Percentiles rank a stretch among this genome's conserved stretches.
Evolutionary conservation across 2,329 filamentous ascomycete genomes (phyloP).

Genomic region (Aspergillus viridinutans): DNA sequence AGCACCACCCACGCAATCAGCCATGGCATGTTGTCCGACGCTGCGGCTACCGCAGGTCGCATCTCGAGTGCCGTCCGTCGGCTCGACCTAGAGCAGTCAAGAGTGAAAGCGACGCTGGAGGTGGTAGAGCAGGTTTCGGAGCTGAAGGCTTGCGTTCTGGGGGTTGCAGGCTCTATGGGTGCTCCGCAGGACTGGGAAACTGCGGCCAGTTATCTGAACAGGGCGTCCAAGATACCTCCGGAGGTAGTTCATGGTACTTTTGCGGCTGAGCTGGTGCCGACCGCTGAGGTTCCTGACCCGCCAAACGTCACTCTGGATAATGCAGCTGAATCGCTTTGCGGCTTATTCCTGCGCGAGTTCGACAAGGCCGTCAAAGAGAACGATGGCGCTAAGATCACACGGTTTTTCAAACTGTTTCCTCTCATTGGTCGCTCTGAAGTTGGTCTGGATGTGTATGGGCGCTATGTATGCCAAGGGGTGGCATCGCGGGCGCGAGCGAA

Average conservation of each 20-base stretch:
- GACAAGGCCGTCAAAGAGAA: constrained; percentile 82
- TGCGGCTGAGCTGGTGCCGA: constrained; percentile 88
- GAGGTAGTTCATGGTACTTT: constrained; percentile 80
- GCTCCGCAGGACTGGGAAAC: constrained; percentile 98
- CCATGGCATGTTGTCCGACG: constrained; percentile 84
- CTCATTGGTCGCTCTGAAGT: constrained; percentile 85
- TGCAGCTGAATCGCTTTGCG: constrained; percentile 84
- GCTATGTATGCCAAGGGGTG: constrained; percentile 94
- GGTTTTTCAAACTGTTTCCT: constrained; percentile 98
- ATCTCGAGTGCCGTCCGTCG: constrained; percentile 83
- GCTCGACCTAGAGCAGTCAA: constrained; percentile 84
- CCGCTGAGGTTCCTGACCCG: constrained; percentile 88
- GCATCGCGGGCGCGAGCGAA: constrained; percentile 76
- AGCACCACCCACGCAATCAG: constrained; percentile 78
- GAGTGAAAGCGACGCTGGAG: constrained; percentile 82
- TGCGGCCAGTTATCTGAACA: constrained; percentile 80
- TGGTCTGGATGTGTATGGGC: constrained; percentile 89
- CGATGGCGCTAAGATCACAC: constrained; percentile 84
- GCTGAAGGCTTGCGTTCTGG: constrained; percentile 92
- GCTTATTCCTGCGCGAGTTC: constrained; percentile 88
- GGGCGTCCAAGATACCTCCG: constrained; percentile 75
- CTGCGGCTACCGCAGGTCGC: constrained; percentile 77
- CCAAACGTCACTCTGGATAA: constrained; percentile 81
- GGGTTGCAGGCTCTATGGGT: constrained; percentile 93
- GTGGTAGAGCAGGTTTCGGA: constrained; percentile 96